Conservation (phyloP, 192 early-diverging fungal genomes). For the Funneliformis geosporum region DNA sequence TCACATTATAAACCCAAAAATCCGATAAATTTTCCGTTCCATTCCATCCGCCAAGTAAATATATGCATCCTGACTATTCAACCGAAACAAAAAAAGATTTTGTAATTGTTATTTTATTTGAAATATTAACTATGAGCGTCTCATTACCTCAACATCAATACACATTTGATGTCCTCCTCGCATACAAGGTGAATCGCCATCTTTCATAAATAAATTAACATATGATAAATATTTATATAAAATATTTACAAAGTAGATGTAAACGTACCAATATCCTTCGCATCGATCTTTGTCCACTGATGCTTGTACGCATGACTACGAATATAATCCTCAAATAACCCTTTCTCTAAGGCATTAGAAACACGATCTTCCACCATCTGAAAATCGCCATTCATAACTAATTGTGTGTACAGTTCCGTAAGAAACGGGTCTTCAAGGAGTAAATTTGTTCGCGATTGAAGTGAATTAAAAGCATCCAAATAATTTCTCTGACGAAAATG, state of each 20-base stretch:
- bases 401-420: slow-evolving; percentile 67
- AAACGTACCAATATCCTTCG: slow-evolving; percentile 43
- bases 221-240: slow-evolving; percentile 16
- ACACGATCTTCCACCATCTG: slow-evolving; percentile 72
- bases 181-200: slow-evolving; percentile 55
- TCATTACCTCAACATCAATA: slow-evolving; percentile 67
- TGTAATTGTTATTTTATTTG: background rate
- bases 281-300: slow-evolving; percentile 60
- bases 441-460: slow-evolving; percentile 63
- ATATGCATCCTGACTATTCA: slow-evolving; percentile 59
- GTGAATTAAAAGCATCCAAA: slow-evolving; percentile 66
- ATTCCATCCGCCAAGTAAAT: slow-evolving; percentile 95
- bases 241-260: slow-evolving; percentile 13
- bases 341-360: slow-evolving; percentile 54
- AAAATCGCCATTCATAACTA: slow-evolving; percentile 77
- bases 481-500: slow-evolving; percentile 84
- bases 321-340: slow-evolving; percentile 77
- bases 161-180: slow-evolving; percentile 98
- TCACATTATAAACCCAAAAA: slow-evolving; percentile 81
- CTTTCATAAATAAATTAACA: background rate
- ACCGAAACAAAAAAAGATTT: background rate
- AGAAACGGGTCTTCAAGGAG: slow-evolving; percentile 82
- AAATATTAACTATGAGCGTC: background rate
- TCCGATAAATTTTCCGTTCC: slow-evolving; percentile 84
- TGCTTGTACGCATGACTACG: slow-evolving; percentile 69